Conservation (phyloP, 2,329 filamentous ascomycete species). For the Pseudogymnoascus sp. region DNA sequence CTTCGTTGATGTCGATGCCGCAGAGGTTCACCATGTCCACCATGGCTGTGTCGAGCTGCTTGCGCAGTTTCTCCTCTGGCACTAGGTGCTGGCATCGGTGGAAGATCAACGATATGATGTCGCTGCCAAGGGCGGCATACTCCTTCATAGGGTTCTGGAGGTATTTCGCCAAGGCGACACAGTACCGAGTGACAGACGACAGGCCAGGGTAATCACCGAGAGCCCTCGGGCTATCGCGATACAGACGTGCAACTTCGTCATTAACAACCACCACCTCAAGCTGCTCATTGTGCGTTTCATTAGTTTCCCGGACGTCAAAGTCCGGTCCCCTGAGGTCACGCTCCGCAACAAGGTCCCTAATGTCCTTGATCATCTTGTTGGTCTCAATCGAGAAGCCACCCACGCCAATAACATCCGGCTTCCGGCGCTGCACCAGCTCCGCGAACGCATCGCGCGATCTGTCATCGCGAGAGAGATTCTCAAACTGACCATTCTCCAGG, state of each 20-base stretch:
- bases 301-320: constrained; percentile 72
- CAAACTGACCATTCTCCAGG: constrained; percentile 79
- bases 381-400: constrained; percentile 86
- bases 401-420: constrained; percentile 83
- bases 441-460: constrained; percentile 61
- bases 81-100: constrained; percentile 85
- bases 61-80: constrained; percentile 76
- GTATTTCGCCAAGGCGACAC: constrained; percentile 80
- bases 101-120: constrained; percentile 79
- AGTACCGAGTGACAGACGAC: constrained; percentile 74
- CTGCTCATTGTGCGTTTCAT: constrained; percentile 66
- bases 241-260: constrained; percentile 93
- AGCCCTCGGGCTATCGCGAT: constrained; percentile 81
- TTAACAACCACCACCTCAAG: constrained; percentile 89
- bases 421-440: constrained; percentile 68
- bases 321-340: constrained; percentile 70
- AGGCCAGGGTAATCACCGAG: constrained; percentile 73
- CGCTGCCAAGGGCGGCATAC: constrained; percentile 84
- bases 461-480: constrained; percentile 66
- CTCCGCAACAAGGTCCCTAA: constrained; percentile 70
- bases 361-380: constrained; percentile 69
- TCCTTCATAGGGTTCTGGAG: constrained; percentile 95
- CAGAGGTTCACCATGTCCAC: constrained; percentile 98
- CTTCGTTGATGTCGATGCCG: constrained; percentile 91
- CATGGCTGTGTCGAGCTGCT: constrained; percentile 88